Evolutionary conservation across 225 moss, liverwort and hornwort genomes (phyloP).

Genomic region (Bryoerythrophyllum caledonicum): DNA sequence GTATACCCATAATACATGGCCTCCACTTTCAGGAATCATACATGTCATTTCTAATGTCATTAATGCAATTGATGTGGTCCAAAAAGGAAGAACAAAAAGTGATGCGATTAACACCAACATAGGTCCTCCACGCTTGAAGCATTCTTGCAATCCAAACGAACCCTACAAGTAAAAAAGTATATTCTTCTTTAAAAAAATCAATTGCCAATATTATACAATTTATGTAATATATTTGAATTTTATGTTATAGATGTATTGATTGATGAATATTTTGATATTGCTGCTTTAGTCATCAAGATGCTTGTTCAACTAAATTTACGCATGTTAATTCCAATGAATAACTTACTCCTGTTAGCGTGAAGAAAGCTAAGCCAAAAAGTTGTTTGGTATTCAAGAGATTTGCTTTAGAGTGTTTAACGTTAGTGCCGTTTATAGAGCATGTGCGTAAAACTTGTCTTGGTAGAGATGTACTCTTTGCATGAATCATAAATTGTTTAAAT

Average conservation of each 20-base stretch:
- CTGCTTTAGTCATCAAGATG: background rate
- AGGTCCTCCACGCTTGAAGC: conserved; percentile 49
- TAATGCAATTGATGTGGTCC: conserved; percentile 58
- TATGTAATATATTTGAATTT: no score
- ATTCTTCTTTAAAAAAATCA: no score
- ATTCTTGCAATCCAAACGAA: conserved; percentile 51
- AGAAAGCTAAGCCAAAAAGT: conserved; percentile 34
- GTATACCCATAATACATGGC: conserved; percentile 62
- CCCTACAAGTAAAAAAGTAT: conserved; percentile 34
- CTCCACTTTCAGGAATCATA: conserved; percentile 91
- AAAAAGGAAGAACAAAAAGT: conserved; percentile 42
- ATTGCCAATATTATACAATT: no score
- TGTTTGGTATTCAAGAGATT: conserved; percentile 38
- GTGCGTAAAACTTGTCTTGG: background rate
- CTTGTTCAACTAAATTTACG: background rate
- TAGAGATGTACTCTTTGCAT: background rate
- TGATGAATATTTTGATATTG: background rate
- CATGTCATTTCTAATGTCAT: conserved; percentile 87
- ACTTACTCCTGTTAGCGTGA: conserved; percentile 37
- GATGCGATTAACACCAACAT: conserved; percentile 48
- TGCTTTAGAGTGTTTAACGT: background rate
- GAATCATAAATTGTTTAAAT: background rate
- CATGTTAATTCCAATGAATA: background rate
- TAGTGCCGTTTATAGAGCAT: background rate
- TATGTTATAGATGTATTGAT: background rate